Conservation (phyloP, 2,329 filamentous ascomycete species). For the Scytalidium lignicola region DNA sequence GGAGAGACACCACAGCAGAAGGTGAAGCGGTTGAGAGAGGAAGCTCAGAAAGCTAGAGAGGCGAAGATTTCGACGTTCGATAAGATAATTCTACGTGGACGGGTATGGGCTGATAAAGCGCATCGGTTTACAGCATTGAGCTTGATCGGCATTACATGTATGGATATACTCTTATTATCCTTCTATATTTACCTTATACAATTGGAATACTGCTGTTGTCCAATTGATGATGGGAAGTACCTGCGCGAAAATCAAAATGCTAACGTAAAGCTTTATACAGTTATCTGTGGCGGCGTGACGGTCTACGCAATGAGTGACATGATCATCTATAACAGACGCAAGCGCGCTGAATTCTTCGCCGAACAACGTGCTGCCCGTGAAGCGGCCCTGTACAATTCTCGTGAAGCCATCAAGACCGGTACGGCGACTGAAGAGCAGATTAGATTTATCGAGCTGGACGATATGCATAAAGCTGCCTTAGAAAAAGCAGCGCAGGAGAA, state of each 20-base stretch:
- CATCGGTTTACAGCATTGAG: conserved; percentile 29
- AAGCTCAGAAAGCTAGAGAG: conserved; percentile 27
- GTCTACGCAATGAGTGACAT: conserved; percentile 62
- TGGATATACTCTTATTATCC: conserved; percentile 1
- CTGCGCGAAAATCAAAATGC: background rate
- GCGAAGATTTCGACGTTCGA: conserved; percentile 27
- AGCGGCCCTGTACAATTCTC: conserved; percentile 39
- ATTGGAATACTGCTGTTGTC: background rate
- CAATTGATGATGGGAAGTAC: background rate
- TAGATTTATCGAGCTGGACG: conserved; percentile 50
- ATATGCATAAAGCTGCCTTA: conserved; percentile 37
- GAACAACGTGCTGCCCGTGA: conserved; percentile 37
- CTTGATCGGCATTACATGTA: conserved; percentile 30
- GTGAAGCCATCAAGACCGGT: conserved; percentile 35
- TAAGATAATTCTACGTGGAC: conserved; percentile 23
- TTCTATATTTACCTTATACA: background rate
- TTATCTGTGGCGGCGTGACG: conserved; percentile 54
- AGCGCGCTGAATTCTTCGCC: conserved; percentile 57
- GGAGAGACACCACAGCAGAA: conserved; percentile 32
- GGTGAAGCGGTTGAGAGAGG: conserved; percentile 28
- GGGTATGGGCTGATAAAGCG: conserved; percentile 30
- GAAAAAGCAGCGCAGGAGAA: conserved; percentile 14
- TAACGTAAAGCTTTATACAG: conserved; percentile 28
- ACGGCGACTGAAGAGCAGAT: conserved; percentile 44
- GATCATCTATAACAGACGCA: conserved; percentile 61